A percentile compares a stretch with the other conserved stretches of the same genome.
These are phyloP conservation scores for Linum usitatissimum DNA, from an alignment of 345 rosid species.

Conservation along the genomic window DNA sequence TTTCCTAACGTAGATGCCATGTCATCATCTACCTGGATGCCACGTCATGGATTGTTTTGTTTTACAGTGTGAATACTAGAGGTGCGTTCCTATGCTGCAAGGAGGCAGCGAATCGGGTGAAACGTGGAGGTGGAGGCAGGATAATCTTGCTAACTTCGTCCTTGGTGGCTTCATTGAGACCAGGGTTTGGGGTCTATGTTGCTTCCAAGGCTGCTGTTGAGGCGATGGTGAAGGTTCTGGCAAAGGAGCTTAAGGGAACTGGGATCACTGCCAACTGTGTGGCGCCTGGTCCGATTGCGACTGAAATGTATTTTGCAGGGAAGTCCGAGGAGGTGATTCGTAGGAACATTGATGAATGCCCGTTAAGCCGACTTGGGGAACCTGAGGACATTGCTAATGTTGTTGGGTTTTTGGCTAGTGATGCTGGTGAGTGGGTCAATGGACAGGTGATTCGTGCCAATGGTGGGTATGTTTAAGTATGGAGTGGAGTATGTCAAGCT, in stretches of 20 bases:
- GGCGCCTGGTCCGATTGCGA: constrained; percentile 32
- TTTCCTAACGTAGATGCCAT: no score
- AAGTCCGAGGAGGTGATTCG: constrained; percentile 16
- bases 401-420: constrained; percentile 29
- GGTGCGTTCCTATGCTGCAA: constrained; percentile 31
- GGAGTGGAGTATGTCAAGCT: background rate
- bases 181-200: constrained; percentile 18
- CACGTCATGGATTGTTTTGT: background rate
- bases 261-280: constrained; percentile 30
- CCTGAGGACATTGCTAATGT: constrained; percentile 18
- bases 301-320: constrained; percentile 25
- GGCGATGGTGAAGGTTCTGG: constrained; percentile 23
- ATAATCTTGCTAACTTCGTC: constrained; percentile 25
- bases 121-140: constrained; percentile 22
- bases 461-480: constrained; percentile 20
- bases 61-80: constrained; percentile 19
- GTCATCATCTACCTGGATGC: no score
- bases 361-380: constrained; percentile 21
- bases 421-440: constrained; percentile 26
- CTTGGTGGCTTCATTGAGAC: constrained; percentile 11
- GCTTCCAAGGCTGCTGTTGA: constrained; percentile 36
- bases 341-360: constrained; percentile 13
- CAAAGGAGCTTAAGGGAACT: constrained; percentile 31
- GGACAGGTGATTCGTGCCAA: constrained; percentile 28
- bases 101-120: constrained; percentile 23